Conservation (phyloP, 257 asterid genomes). For the Rehmannia glutinosa region DNA sequence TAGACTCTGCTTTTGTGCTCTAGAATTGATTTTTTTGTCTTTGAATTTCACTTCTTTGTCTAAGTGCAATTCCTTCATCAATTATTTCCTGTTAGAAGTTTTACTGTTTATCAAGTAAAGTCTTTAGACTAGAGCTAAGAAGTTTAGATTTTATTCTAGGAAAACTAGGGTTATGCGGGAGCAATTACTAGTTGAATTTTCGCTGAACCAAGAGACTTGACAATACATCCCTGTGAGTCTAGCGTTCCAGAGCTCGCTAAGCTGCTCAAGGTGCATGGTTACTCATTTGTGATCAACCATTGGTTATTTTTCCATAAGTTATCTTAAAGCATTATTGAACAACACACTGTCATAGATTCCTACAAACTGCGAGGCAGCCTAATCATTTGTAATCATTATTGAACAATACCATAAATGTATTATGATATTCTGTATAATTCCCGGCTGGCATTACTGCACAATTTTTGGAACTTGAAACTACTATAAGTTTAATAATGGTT, state of each 20-base stretch:
- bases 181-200: neutral
- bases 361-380: neutral
- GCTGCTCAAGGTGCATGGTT: neutral
- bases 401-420: no score
- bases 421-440: neutral
- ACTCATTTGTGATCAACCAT: neutral
- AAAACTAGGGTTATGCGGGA: neutral
- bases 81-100: no score
- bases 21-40: no score
- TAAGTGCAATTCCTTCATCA: no score
- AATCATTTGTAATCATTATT: no score
- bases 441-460: neutral
- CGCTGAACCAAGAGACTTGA: neutral
- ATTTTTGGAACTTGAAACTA: neutral
- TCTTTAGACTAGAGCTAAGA: no score
- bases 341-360: neutral
- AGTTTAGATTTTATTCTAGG: neutral
- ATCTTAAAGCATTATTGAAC: neutral
- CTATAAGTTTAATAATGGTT: neutral
- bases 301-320: neutral
- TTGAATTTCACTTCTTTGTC: no score
- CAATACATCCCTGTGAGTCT: neutral
- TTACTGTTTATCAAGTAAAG: no score
- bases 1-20: neutral
- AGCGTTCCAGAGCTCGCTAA: neutral